Conservation (phyloP, 2,329 filamentous ascomycete species). For the Ramularia endophylla region DNA sequence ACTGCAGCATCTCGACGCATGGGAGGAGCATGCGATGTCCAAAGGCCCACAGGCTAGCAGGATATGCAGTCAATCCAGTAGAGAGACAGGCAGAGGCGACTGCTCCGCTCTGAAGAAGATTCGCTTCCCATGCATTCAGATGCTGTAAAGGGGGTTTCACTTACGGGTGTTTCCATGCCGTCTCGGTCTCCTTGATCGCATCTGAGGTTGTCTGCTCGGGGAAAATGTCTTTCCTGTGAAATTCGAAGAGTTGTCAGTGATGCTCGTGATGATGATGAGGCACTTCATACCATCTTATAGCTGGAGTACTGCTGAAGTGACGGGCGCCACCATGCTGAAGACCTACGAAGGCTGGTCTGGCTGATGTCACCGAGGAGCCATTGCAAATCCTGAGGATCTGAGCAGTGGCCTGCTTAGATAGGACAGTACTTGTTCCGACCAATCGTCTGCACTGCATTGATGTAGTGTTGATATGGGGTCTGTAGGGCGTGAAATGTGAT, state of each 20-base stretch:
- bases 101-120: no score
- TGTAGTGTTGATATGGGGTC: conserved; percentile 1
- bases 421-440: conserved; percentile 21
- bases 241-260: no score
- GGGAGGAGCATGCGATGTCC: no score
- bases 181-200: conserved; percentile 39
- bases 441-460: conserved; percentile 25
- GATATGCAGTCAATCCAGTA: no score
- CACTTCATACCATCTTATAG: conserved; percentile 24
- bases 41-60: no score
- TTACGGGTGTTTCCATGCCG: conserved; percentile 45
- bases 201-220: conserved; percentile 38
- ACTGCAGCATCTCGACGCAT: no score
- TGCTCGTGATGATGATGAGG: no score
- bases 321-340: conserved; percentile 27
- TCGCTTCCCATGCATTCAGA: no score
- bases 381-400: conserved; percentile 35
- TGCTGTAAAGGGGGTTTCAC: no score
- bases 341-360: conserved; percentile 31
- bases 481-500: no score
- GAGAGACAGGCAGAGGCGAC: no score
- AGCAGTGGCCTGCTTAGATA: conserved; percentile 33
- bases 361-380: conserved; percentile 23
- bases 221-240: conserved; percentile 39
- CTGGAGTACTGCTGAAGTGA: conserved; percentile 37